Base-by-base conservation (phyloP, 176 grass and related monocot species). In the Ampelocalamus luodianensis region DNA sequence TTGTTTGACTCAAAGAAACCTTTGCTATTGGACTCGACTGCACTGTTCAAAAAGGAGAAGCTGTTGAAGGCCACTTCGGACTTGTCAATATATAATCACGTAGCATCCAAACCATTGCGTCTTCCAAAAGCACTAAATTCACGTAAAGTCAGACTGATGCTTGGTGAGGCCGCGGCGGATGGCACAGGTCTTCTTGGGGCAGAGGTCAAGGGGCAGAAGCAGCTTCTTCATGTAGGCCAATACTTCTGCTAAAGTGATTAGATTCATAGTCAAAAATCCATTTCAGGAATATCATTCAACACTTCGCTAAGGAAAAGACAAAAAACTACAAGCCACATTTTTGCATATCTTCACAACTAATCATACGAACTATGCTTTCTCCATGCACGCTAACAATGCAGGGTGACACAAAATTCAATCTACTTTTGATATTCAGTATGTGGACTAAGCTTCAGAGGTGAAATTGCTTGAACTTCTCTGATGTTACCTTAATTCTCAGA, bases 391-490 rank as follows among this genome's bases (percentile, higher is more conserved):
- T 61, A 17, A 53, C 20, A 18, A 39, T 51, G 45, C 7, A 65
- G 24, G 34, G 45, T 65, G 53, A 24, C 29, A 75, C 34, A 65
- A 83, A 38, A 75, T 39, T 73, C 0, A 40, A 75, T 49, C 58
- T 40, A 84, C 44, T 39, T 39, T 13, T 51, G 9, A 14, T 51
- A 20, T 64, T 65, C 26, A 8, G 58, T 65, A 29, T 36, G 13
- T 72, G 67, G 24, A 62, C 6, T 43, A 48, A 42, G 26, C 23
- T 61, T 61, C 39, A 61, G 6, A 61, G 17, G 37, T 72, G 14
- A 71, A 32, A 58, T 82, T 71, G 37, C 17, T 66, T 3, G 12
- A 59, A 56, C 67, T 60, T 82, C 29, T 60, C 36, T 50, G 39
- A 26, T 17, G 38, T 60, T 26, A 59, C 16, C 23, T 72, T 60